Evolutionary conservation across 225 moss, liverwort and hornwort species (phyloP).

Genomic region (Marchantia paleacea): DNA sequence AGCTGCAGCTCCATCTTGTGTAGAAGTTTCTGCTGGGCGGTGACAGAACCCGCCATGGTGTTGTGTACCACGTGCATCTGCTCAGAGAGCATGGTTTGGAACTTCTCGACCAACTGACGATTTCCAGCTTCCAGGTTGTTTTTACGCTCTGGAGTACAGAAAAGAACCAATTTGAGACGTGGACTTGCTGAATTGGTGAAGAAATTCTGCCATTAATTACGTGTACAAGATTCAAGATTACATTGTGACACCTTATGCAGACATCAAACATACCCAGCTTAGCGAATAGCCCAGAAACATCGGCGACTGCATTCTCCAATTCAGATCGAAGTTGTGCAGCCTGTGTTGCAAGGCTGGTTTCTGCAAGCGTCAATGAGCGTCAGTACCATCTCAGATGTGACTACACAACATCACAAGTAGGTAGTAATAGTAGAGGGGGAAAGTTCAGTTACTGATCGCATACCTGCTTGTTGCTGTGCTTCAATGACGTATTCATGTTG

Average conservation of each 20-base stretch:
- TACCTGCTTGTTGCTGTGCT: slow-evolving; percentile 77
- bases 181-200: background rate
- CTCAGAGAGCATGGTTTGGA: slow-evolving; percentile 51
- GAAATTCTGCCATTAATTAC: background rate
- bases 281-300: slow-evolving; percentile 73
- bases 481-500: slow-evolving; percentile 74
- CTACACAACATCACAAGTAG: background rate
- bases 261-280: slow-evolving; percentile 57
- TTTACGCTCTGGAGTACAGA: slow-evolving; percentile 60
- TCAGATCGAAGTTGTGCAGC: slow-evolving; percentile 71
- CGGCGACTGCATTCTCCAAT: slow-evolving; percentile 65
- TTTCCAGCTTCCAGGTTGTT: slow-evolving; percentile 67
- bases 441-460: background rate
- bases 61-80: slow-evolving; percentile 68
- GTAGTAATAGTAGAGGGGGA: background rate
- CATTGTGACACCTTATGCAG: background rate
- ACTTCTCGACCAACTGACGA: slow-evolving; percentile 58
- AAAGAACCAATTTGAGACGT: background rate
- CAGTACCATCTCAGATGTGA: background rate
- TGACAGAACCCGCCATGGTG: slow-evolving; percentile 62
- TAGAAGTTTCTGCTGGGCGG: slow-evolving; percentile 70
- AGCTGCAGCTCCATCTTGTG: slow-evolving; percentile 68
- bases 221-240: background rate
- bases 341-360: slow-evolving; percentile 61
- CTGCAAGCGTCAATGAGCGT: slow-evolving; percentile 31